Evolutionary conservation across 345 rosid species (phyloP), one percentile per base, ranked within the genome.

Genomic region (Fremontodendron californicum): DNA sequence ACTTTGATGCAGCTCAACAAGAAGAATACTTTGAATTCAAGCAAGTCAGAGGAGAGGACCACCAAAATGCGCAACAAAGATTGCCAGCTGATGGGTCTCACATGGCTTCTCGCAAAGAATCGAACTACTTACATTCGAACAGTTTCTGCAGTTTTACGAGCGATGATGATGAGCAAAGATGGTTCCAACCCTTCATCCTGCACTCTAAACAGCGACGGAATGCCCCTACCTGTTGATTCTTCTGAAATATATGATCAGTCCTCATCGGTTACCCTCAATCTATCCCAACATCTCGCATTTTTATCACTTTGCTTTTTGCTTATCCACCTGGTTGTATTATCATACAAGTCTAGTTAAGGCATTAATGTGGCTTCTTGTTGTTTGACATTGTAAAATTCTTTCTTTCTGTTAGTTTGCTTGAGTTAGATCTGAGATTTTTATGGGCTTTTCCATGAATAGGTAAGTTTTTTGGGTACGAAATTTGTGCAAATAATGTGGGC

Each of bases 151-250:
- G 96, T 95, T 55, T 78, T 95, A n/a, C 86, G 97, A 27, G 98
- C 97, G 4, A 81, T 92, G 72, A 91, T 93, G 94, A 82, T 85
- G 83, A 89, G 79, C 86, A 77, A 54, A 13, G 88, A 73, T 0
- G 78, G 82, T 29, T 85, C 91, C 3, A 71, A 84, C 75, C 96
- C 97, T 58, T 85, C 69, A 25, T 92, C 97, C 0, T 95, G 99
- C 82, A 80, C 90, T n/a, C 88, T 95, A 3, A 85, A 74, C 83
- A 85, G 92, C 5, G 97, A 95, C 6, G 99, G 96, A 18, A 86
- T 93, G 93, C 99, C 99, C 19, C 81, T 95, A 37, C 94, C 99
- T 1, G 96, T 92, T 0, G 98, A 95, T 78, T 95, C 97, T 10
- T 75, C 88, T 0, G 90, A 95, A 71, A 78, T 92, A 58, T 84